These are phyloP conservation scores for Zygosaccharomyces bailii DNA, from an alignment of 805 yeast species.

Conservation along the genomic window DNA sequence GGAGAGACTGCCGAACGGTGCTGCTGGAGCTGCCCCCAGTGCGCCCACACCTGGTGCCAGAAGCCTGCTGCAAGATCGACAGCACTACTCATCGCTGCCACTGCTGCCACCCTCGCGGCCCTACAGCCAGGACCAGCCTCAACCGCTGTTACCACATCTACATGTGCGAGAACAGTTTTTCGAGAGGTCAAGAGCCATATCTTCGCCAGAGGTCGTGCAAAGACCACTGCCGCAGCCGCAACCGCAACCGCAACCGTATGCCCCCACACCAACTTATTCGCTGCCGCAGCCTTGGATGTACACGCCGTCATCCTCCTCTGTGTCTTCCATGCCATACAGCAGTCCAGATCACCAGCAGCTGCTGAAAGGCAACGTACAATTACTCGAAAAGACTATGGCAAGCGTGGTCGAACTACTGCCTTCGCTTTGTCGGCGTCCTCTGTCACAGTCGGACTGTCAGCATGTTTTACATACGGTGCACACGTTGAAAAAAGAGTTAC, in stretches of 20 bases:
- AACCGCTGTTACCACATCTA: conserved; percentile 13
- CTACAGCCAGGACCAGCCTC: not conserved
- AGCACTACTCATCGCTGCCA: conserved; percentile 15
- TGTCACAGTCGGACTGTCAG: not conserved
- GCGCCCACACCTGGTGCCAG: not conserved
- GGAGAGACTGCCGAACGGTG: not conserved
- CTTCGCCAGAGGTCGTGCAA: conserved; percentile 14
- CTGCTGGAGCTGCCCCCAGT: not conserved
- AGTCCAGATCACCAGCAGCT: not conserved
- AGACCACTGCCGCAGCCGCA: conserved; percentile 4
- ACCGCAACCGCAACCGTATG: not conserved
- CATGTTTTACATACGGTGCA: not conserved
- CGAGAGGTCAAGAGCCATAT: conserved; percentile 15
- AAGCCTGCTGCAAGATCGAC: conserved; percentile 7
- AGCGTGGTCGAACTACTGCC: conserved; percentile 2
- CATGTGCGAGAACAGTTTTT: conserved; percentile 12
- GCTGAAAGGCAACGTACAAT: not conserved
- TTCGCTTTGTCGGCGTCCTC: conserved; percentile 1
- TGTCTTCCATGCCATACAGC: not conserved
- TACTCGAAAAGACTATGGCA: not conserved
- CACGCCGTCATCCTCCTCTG: not conserved
- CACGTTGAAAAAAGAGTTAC: conserved; percentile 2
- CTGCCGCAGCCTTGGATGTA: not conserved
- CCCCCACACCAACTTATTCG: not conserved
- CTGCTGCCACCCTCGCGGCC: conserved; percentile 11